Evolutionary conservation across 306 rosid species (phyloP), one percentile per base, ranked within the genome.

Genomic region (Malus sieversii): DNA sequence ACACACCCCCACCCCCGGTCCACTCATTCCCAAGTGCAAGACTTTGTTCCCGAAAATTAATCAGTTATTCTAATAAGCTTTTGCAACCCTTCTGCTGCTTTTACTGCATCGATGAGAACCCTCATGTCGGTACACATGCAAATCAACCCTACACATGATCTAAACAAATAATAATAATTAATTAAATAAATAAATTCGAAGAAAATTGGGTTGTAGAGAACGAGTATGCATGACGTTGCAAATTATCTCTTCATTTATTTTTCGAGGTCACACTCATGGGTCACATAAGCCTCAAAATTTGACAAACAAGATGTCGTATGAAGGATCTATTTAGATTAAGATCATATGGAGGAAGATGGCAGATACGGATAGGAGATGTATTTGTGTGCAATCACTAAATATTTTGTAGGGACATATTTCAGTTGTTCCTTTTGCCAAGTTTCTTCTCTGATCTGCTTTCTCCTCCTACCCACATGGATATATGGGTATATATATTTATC

Each of bases 321-420:
- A 13, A 40, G 73, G 38, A 74, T 20, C 42, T 32, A 52, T 66
- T 55, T 67, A 10, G 52, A 38, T 23, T 35, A 22, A 73, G 15
- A 44, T 52, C 84, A 84, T 84, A 82, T 79, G 88, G 82, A 35
- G 70, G 79, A 75, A 40, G 76, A 75, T 74, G 30, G 58, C 27
- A 63, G 87, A 84, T 15, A 75, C 77, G 75, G 85, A 81, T 76
- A 70, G 81, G 82, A 80, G 72, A 86, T 68, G 77, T 46, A 65
- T 63, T 51, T 19, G 70, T 2, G 8, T 12, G 30, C 55, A 10
- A 32, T 55, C 62, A 65, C 53, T 57, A 68, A 46, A 75, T 57
- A 85, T 77, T 51, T 81, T 74, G 88, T 79, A 80, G 87, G 80
- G 79, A 33, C 61, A 53, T 66, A 65, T 23, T 45, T 48, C 75